Evolutionary conservation across 805 yeast species (phyloP).

Genomic region (Huiozyma naganishii): DNA sequence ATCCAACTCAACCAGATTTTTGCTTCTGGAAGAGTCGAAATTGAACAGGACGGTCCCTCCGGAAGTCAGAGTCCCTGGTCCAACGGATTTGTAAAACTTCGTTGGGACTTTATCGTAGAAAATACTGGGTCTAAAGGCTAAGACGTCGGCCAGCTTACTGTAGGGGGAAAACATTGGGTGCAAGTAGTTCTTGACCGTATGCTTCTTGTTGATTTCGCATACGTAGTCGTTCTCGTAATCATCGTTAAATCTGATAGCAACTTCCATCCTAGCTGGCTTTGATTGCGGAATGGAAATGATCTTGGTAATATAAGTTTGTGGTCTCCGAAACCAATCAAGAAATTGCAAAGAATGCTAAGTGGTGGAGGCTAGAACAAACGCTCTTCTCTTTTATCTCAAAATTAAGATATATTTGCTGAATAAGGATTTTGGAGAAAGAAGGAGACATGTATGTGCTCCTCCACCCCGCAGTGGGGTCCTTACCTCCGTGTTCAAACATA

Average conservation of each 20-base stretch:
- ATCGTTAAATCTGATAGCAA: constrained; percentile 68
- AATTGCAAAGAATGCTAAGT: too few species aligned
- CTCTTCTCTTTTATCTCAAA: too few species aligned
- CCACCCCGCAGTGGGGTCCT: too few species aligned
- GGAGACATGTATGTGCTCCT: too few species aligned
- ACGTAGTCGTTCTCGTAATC: constrained; percentile 85
- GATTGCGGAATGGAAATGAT: too few species aligned
- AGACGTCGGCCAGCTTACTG: constrained; percentile 36
- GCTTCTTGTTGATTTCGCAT: constrained; percentile 50
- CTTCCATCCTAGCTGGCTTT: constrained; percentile 15
- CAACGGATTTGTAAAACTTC: constrained; percentile 46
- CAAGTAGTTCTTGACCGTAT: constrained; percentile 47
- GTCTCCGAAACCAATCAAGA: too few species aligned
- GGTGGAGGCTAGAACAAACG: too few species aligned
- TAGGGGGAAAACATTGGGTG: constrained; percentile 38
- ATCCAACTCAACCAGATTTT: constrained; percentile 36
- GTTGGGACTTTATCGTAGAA: constrained; percentile 56
- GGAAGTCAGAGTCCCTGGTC: constrained; percentile 60
- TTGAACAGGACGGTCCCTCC: constrained; percentile 72
- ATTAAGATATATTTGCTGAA: too few species aligned
- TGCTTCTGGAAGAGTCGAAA: constrained; percentile 39
- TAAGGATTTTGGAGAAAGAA: too few species aligned
- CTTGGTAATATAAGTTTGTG: too few species aligned
- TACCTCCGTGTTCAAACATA: too few species aligned
- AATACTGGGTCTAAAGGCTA: constrained; percentile 66